A percentile compares a stretch with the other conserved stretches of the same genome.
Evolutionary conservation across 192 early-diverging fungal species (phyloP).

Genomic region (Coemansia erecta): DNA sequence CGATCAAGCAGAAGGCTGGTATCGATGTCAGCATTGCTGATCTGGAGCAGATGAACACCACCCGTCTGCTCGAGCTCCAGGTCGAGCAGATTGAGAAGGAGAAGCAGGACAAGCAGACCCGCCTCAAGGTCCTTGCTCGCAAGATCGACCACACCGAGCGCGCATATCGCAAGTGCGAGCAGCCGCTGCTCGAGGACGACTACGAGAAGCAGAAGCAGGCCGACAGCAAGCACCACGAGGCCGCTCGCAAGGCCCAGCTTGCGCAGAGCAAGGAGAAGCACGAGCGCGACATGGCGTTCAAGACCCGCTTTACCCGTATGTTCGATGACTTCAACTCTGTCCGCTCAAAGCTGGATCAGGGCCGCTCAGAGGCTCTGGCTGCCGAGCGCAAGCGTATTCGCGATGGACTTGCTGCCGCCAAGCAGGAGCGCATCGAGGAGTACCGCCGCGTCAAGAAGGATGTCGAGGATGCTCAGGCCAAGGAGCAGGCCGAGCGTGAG

Average conservation of each 20-base stretch:
- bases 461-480: conserved; percentile 45
- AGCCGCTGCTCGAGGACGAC: conserved; percentile 84
- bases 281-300: conserved; percentile 68
- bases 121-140: conserved; percentile 73
- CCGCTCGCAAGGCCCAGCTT: conserved; percentile 66
- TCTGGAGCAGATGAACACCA: conserved; percentile 77
- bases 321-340: conserved; percentile 71
- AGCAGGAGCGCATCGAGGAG: conserved; percentile 51
- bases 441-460: conserved; percentile 44
- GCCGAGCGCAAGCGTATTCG: conserved; percentile 61
- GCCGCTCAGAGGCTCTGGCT: conserved; percentile 60
- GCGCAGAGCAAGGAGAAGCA: conserved; percentile 66
- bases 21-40: conserved; percentile 65
- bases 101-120: conserved; percentile 73
- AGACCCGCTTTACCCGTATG: conserved; percentile 79
- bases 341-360: conserved; percentile 55
- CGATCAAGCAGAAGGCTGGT: conserved; percentile 65
- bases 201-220: conserved; percentile 83
- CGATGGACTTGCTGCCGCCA: conserved; percentile 54
- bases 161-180: conserved; percentile 88
- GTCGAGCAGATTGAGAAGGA: conserved; percentile 90
- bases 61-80: conserved; percentile 79
- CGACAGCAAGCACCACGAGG: conserved; percentile 80
- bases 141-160: conserved; percentile 89
- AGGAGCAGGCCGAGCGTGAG: conserved; percentile 54